A percentile compares a stretch with the other conserved stretches of the same genome.
These are phyloP conservation scores for Lachnellula subtilissima DNA, from an alignment of 2,329 filamentous ascomycete species.

Conservation along the genomic window DNA sequence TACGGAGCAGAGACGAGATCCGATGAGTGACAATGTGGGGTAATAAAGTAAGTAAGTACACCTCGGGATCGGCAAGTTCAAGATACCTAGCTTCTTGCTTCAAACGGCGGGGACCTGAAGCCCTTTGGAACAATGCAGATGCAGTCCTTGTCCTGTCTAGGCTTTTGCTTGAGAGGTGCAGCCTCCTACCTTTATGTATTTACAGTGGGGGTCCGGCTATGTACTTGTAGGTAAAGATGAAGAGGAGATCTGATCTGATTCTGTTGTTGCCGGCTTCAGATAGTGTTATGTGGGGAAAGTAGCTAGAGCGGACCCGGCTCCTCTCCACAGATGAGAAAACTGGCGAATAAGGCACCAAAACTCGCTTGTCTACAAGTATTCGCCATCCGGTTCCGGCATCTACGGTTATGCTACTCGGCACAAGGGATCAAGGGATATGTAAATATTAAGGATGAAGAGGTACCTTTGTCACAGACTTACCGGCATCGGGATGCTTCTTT, in stretches of 20 bases:
- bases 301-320: slow-evolving; percentile 1
- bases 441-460: neutral
- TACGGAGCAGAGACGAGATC: too few species aligned
- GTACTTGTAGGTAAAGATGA: neutral
- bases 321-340: neutral
- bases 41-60: neutral
- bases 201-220: neutral
- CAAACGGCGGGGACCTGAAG: too few species aligned
- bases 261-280: neutral
- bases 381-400: neutral
- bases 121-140: too few species aligned
- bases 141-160: too few species aligned
- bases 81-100: too few species aligned
- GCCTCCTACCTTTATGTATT: neutral
- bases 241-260: neutral
- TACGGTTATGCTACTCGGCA: slow-evolving; percentile 3
- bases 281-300: slow-evolving; percentile 13
- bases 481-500: neutral
- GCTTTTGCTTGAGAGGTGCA: too few species aligned
- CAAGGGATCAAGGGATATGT: slow-evolving; percentile 1
- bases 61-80: too few species aligned
- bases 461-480: neutral
- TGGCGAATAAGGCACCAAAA: too few species aligned
- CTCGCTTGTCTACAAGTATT: too few species aligned
- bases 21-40: neutral